A percentile compares a stretch with the other conserved stretches of the same genome.
Conservation (phyloP, 148 eudicot genomes). For the Pouteria glomerata region DNA sequence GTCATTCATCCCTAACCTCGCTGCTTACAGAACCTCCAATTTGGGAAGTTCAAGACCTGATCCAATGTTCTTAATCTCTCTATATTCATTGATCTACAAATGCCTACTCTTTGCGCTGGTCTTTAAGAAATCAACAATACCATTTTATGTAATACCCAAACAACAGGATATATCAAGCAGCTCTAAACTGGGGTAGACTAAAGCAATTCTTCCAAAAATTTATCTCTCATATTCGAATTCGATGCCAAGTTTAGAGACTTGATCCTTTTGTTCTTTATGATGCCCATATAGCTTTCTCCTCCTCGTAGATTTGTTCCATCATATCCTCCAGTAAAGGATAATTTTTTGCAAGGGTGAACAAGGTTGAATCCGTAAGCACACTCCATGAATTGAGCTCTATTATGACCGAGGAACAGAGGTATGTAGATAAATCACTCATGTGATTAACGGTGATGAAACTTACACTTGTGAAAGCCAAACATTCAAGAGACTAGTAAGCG, state of each 20-base stretch:
- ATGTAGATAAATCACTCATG: slow-evolving; percentile 30
- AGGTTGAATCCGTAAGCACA: too few relatives aligned
- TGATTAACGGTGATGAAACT: slow-evolving; percentile 34
- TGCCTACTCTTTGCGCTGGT: slow-evolving; percentile 32
- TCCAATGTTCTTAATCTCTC: too few relatives aligned
- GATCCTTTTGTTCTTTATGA: slow-evolving; percentile 26
- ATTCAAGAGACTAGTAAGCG: slow-evolving; percentile 30
- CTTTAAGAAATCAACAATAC: slow-evolving; percentile 41
- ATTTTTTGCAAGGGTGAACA: too few relatives aligned
- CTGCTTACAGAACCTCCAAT: too few relatives aligned
- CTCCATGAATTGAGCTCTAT: too few relatives aligned
- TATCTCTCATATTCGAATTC: too few relatives aligned
- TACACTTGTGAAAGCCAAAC: slow-evolving; percentile 31
- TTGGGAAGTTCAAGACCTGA: too few relatives aligned
- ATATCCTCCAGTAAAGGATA: slow-evolving; percentile 38
- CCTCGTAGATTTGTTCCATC: slow-evolving; percentile 33
- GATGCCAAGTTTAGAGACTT: too few relatives aligned
- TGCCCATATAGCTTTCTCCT: too few relatives aligned
- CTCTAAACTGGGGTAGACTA: slow-evolving; percentile 50
- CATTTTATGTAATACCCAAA: too few relatives aligned
- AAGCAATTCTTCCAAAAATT: slow-evolving; percentile 36
- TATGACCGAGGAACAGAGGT: slow-evolving; percentile 21
- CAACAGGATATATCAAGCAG: too few relatives aligned
- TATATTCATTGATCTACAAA: slow-evolving; percentile 42
- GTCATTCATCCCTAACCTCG: slow-evolving; percentile 43